Conservation (phyloP, 169 alveolate species). For the Condylostoma magnum region DNA sequence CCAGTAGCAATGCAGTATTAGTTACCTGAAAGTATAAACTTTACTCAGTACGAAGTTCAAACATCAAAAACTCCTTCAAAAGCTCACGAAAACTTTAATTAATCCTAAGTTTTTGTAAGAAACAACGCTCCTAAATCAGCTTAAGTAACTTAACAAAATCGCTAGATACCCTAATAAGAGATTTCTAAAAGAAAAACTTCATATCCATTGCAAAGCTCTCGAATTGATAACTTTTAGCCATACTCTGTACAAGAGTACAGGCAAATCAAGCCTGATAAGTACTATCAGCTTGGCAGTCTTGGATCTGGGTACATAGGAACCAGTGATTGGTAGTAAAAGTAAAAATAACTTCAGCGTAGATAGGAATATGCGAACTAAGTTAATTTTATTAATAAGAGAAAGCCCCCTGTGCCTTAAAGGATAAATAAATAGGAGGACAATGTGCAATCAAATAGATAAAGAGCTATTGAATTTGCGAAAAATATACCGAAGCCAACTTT, state of each 20-base stretch:
- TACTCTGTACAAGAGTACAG: neutral
- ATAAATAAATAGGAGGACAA: neutral
- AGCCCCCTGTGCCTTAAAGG: neutral
- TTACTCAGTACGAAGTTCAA: too few species aligned
- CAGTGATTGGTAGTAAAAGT: conserved; percentile 37
- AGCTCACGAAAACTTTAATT: too few species aligned
- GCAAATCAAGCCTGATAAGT: conserved; percentile 26
- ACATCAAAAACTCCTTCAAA: too few species aligned
- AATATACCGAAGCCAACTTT: conserved; percentile 11
- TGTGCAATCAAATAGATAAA: neutral
- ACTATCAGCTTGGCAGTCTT: conserved; percentile 40
- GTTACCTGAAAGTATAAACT: too few species aligned
- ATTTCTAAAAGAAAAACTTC: too few species aligned
- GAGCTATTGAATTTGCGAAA: conserved; percentile 22
- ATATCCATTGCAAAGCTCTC: too few species aligned
- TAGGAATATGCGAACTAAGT: conserved; percentile 26
- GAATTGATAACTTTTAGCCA: neutral
- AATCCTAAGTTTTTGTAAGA: too few species aligned
- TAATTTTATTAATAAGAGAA: neutral
- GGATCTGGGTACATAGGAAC: conserved; percentile 46
- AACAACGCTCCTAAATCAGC: too few species aligned
- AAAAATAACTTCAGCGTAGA: neutral
- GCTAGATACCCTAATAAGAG: too few species aligned
- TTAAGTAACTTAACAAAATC: too few species aligned
- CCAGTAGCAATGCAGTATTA: too few species aligned